Base-by-base conservation (phyloP, 2,329 filamentous ascomycete genomes). In the Aspergillus fischeri region DNA sequence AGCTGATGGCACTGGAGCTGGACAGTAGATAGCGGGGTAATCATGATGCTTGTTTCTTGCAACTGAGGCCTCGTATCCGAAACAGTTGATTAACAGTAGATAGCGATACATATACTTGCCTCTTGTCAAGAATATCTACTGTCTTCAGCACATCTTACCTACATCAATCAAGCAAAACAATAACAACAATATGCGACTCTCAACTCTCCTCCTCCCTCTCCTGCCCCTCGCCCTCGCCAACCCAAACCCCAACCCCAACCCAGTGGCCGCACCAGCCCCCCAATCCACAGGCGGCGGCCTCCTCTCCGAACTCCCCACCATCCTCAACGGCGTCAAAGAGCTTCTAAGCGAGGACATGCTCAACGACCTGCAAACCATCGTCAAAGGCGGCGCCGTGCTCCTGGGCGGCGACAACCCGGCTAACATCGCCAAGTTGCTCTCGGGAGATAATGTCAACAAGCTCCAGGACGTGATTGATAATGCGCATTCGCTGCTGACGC, bases 331-430 rank as follows among this genome's bases (percentile, higher is more conserved):
- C 21, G 63, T 66, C 47, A 69, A 72, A 60, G 61, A 63, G 2
- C 59, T 73, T 7, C 53, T 73, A 20, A 65, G 54, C 54, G 38
- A 56, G 38, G 60, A 65, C 7, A 65, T 61, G n/a, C 58, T 71
- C 47, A 53, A 63, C 3, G 66, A 71, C 17, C 57, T 72, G 3
- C 63, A 66, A 25, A 63, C 52, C 3, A 63, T 71, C 24, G 56
- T 72, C 42, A 62, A 54, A 17, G 67, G 68, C 21, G 69, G 63
- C 32, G 70, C 72, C 38, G 58, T 60, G 11, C 60, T 73, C 32
- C 60, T 73, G 4, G 64, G 70, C 27, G 63, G 66, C 17, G 62
- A 67, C 21, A 67, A 67, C 28, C 69, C 70, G 1, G 58, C 71
- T 60, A 66, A 66, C 17, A 56, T 71, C 51, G 62, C 65, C 58